Evolutionary conservation across 805 yeast species (phyloP).

Genomic region (Barnettozyma pratensis): DNA sequence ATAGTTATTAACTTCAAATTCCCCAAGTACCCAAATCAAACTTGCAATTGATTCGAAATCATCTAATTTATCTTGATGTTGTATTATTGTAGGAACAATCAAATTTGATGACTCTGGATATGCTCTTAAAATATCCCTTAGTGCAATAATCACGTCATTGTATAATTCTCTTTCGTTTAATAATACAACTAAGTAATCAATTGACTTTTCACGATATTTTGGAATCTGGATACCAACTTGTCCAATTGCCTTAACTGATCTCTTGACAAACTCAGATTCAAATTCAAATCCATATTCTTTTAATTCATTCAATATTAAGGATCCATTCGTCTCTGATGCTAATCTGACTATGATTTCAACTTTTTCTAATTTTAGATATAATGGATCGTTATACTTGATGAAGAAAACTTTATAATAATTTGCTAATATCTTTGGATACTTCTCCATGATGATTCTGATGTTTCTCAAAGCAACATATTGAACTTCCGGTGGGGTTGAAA

Average conservation of each 20-base stretch:
- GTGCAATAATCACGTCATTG: conserved; percentile 56
- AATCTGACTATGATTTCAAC: conserved; percentile 69
- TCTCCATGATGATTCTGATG: conserved; percentile 82
- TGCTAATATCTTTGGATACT: conserved; percentile 73
- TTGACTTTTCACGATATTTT: conserved; percentile 45
- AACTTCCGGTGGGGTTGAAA: conserved; percentile 88
- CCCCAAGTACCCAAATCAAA: conserved; percentile 69
- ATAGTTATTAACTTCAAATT: conserved; percentile 56
- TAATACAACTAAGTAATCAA: conserved; percentile 55
- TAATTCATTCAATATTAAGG: conserved; percentile 59
- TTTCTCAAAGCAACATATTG: conserved; percentile 92
- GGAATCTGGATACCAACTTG: conserved; percentile 65
- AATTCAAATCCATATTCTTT: conserved; percentile 82
- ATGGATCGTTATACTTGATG: conserved; percentile 81
- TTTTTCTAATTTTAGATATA: conserved; percentile 72
- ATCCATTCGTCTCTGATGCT: conserved; percentile 54
- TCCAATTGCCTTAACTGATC: conserved; percentile 63
- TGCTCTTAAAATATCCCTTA: conserved; percentile 63
- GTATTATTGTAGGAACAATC: conserved; percentile 49
- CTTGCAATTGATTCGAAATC: conserved; percentile 45
- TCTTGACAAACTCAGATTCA: conserved; percentile 70
- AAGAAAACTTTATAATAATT: conserved; percentile 85
- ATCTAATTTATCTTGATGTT: conserved; percentile 42
- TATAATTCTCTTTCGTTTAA: conserved; percentile 61
- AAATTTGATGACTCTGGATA: conserved; percentile 49